Evolutionary conservation across 2,329 filamentous ascomycete genomes (phyloP), one percentile per base, ranked within the genome.

Genomic region (Metarhizium anisopliae): DNA sequence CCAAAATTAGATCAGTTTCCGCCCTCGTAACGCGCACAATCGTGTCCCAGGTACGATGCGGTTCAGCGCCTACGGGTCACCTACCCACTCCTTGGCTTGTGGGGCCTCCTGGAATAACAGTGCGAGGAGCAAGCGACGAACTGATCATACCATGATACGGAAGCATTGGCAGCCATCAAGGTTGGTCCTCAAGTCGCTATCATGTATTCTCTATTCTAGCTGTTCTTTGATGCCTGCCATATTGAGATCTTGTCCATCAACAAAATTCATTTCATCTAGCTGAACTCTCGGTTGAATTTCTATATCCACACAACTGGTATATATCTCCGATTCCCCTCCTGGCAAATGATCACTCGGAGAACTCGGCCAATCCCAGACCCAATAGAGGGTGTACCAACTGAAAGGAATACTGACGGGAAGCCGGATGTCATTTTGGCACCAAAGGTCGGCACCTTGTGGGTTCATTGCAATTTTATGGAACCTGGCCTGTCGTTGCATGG

Each of bases 361-460:
- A 43, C 10, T 20, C 16, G 50, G 50, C 50, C 50, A 52, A 38
- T 43, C 38, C 50, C 50, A 52, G 18, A 52, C 50, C 50, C 50
- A 52, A 18, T 52, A 52, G 14, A 52, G 36, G 20, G 36, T 52
- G n/a, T 52, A 52, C 18, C 38, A 29, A 43, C 11, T 29, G 32
- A 35, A 35, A 11, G 6, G n/a, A 29, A 52, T 43, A 30, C 20
- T n/a, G 8, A 52, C 10, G 2, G 50, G 50, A 25, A 52, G 38
- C 11, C 20, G n/a, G 10, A 52, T 43, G 32, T 52, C 38, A 30
- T 16, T 43, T 52, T 52, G 50, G 18, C 50, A 52, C 50, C 50
- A 52, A 7, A 52, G 38, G 38, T 52, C 50, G 14, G 50, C 50
- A 8, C 50, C 50, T 43, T 52, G 35, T 6, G 50, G 50, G 13